Evolutionary conservation across 179 eudicot genomes (phyloP).

Genomic region (Spergularia azorica): DNA sequence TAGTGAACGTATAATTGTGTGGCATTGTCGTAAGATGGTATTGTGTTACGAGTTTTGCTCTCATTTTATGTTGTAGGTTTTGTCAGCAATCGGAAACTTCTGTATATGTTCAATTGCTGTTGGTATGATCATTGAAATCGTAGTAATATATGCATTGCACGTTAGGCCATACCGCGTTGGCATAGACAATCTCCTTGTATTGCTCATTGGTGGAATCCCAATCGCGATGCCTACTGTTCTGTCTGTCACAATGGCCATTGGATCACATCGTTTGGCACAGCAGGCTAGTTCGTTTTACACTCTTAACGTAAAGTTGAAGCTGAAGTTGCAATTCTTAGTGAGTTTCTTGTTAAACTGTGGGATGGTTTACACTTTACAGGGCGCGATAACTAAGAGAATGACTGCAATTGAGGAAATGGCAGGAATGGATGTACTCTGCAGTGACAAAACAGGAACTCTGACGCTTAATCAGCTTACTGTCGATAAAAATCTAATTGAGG

Average conservation of each 20-base stretch:
- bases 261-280: slow-evolving; percentile 71
- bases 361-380: slow-evolving; percentile 28
- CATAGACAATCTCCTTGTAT: slow-evolving; percentile 62
- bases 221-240: slow-evolving; percentile 84
- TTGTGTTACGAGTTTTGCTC: no score
- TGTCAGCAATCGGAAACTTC: slow-evolving; percentile 68
- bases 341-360: neutral
- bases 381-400: slow-evolving; percentile 81
- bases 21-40: no score
- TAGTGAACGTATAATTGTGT: no score
- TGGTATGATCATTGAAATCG: slow-evolving; percentile 61
- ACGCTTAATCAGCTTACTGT: slow-evolving; percentile 71
- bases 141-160: slow-evolving; percentile 48
- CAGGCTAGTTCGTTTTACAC: slow-evolving; percentile 39
- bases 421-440: slow-evolving; percentile 78
- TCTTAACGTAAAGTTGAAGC: neutral
- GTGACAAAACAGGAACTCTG: slow-evolving; percentile 77
- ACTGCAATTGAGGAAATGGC: slow-evolving; percentile 82
- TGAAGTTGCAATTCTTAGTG: no score
- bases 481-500: slow-evolving; percentile 65
- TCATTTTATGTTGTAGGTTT: slow-evolving; percentile 25
- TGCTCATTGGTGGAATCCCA: slow-evolving; percentile 78
- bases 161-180: slow-evolving; percentile 58
- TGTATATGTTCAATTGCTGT: slow-evolving; percentile 75
- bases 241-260: slow-evolving; percentile 80